Evolutionary conservation across 352 stramenopile species (phyloP), one percentile per base, ranked within the genome.

Genomic region (Phytophthora brassicae): DNA sequence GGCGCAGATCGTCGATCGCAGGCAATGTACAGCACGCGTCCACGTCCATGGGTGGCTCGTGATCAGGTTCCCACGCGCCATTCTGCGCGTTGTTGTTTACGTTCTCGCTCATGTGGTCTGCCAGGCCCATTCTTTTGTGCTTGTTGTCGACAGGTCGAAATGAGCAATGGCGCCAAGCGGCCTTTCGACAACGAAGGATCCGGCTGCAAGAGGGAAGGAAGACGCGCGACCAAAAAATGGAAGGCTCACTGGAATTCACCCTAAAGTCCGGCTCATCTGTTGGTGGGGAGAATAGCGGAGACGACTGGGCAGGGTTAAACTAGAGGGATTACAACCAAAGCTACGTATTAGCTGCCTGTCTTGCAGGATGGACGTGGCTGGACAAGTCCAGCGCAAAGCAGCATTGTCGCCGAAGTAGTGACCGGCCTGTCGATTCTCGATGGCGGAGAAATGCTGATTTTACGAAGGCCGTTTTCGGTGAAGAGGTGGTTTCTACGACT

Each of bases 41-140:
- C 26, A 24, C 66, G 35, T 72, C 63, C 23, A 46, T 52, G 16
- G 63, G 38, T 1, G 64, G 68, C 45, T 72, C 68, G 19, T 65
- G 68, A 51, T 75, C 68, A 12, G 68, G 68, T 17, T 75, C 68
- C 68, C 68, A 75, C 24, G 66, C 49, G 14, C 43, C 35, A 42
- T 16, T 51, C 38, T 3, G 29, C 42, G 8, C 44, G 22, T 69
- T 65, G 41, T 66, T 59, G 58, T 45, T 72, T 11, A 70, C 46
- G 54, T 72, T 70, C 35, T 75, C 68, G 31, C 55, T 72, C 68
- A 72, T 70, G 49, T 66, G 46, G 52, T 69, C 68, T 7, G 62
- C 43, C 2, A 70, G 51, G 19, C 64, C 68, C 68, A 75, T 75
- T 19, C 23, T 9, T 16, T 41, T 3, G 12, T 4, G 14, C 28